Base-by-base conservation (phyloP, 106 monocot species). In the Acorus gramineus region DNA sequence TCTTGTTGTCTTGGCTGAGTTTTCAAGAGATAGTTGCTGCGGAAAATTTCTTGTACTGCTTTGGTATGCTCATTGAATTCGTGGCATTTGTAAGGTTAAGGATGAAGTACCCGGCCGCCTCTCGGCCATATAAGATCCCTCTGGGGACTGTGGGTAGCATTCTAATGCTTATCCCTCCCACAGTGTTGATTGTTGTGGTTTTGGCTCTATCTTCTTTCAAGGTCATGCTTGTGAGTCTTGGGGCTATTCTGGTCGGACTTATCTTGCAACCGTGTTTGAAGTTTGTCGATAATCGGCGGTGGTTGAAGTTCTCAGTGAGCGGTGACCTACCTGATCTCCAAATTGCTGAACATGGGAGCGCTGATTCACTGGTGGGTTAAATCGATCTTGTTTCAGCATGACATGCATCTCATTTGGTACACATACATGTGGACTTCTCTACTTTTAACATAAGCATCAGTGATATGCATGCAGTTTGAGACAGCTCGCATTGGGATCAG, bases 1-100 rank as follows among this genome's bases (percentile, higher is more conserved):
- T 78, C 54, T 14, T 87, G 52, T 77, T 87, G 13, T 87, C 87
- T 5, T 87, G 87, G 87, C 49, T 87, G 71, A 87, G 82, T 71
- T 87, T 87, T 52, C 80, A 87, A 67, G 87, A 87, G 69, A 87
- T 87, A 47, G 68, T 87, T 64, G 87, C 87, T 44, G 87, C 87
- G 0, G 87, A 87, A 58, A 87, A 87, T 60, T 87, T 78, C 53
- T 63, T 87, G 4, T 87, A 87, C 57, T 87, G 87, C 65, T 83
- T 87, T 9, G 87, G 87, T 43, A 87, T 87, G 87, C 47, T 87
- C 42, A 47, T 87, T 62, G 86, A 87, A 57, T 87, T 80, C 28
- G 52, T 78, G 1, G 87, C 87, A 4, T 87, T 87, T 14, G 61
- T 87, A 47, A 83, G 44, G 63, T 69, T 87, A n/a, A 66, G 87